Evolutionary conservation across 2,329 filamentous ascomycete genomes (phyloP).

Genomic region (Cladophialophora yegresii): DNA sequence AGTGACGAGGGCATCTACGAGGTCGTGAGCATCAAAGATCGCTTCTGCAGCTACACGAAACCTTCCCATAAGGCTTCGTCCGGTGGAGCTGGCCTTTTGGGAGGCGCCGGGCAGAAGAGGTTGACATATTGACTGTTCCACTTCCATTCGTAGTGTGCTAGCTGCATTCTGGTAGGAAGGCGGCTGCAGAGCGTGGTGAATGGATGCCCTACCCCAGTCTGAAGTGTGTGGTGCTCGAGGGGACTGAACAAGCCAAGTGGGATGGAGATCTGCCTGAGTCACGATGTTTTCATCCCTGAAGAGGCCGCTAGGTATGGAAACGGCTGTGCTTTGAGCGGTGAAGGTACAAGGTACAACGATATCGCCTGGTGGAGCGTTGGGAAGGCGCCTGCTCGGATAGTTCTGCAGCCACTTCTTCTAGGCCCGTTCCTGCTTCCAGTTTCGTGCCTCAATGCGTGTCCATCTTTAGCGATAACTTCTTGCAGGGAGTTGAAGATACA

Average conservation of each 20-base stretch:
- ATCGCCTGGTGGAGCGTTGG: neutral
- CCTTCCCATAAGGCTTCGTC: conserved; percentile 48
- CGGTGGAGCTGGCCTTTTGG: conserved; percentile 12
- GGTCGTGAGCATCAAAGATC: conserved; percentile 93
- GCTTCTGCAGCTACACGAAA: conserved; percentile 83
- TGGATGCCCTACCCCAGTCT: neutral
- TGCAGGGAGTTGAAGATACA: too few species aligned
- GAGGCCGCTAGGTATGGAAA: neutral
- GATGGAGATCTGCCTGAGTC: neutral
- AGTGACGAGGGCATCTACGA: conserved; percentile 97
- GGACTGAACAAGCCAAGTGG: neutral
- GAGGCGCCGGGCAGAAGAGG: conserved; percentile 26
- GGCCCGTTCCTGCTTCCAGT: neutral
- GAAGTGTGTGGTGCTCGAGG: neutral
- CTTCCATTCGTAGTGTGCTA: neutral
- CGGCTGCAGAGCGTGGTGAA: neutral
- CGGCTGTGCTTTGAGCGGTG: neutral
- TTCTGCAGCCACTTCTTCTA: neutral
- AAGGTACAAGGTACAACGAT: neutral
- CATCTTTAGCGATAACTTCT: neutral
- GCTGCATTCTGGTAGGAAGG: neutral
- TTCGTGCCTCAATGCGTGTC: neutral
- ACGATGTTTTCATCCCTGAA: neutral
- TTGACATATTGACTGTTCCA: conserved; percentile 22
- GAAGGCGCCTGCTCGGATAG: neutral